phyloP scores from a whole-genome alignment of 2,329 filamentous ascomycete species.

The Whalleya microplaca region DNA sequence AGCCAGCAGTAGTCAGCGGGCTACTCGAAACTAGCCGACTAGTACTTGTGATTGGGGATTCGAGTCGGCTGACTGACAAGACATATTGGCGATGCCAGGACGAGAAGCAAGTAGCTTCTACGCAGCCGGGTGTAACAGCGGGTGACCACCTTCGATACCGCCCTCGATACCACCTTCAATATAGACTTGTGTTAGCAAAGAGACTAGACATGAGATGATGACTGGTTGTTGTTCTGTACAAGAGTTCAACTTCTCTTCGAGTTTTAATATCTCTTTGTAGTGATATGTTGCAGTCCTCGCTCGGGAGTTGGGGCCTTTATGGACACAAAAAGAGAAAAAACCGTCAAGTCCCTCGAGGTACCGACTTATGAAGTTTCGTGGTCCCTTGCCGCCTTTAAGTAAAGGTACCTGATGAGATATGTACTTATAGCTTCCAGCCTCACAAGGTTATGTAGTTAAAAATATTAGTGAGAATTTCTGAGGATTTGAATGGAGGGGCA shows the following conservation, averaged over 20 bases:
- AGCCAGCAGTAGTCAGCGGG: neutral
- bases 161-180: no score
- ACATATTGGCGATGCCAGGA: constrained; percentile 12
- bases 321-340: no score
- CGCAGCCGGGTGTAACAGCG: neutral
- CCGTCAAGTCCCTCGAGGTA: no score
- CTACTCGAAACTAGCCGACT: neutral
- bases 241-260: neutral
- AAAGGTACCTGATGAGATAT: no score
- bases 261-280: neutral
- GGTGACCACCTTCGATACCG: no score
- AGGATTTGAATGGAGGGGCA: no score
- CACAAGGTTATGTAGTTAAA: no score
- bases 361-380: no score
- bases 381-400: no score
- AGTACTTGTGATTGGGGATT: neutral
- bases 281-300: neutral
- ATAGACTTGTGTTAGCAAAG: neutral
- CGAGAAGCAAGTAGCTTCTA: neutral
- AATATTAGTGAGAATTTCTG: no score
- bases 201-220: neutral
- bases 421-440: no score
- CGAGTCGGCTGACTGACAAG: constrained; percentile 21
- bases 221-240: neutral
- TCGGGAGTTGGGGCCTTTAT: no score